Evolutionary conservation across 257 asterid genomes (phyloP).

Genomic region (Nicotiana tomentosiformis): DNA sequence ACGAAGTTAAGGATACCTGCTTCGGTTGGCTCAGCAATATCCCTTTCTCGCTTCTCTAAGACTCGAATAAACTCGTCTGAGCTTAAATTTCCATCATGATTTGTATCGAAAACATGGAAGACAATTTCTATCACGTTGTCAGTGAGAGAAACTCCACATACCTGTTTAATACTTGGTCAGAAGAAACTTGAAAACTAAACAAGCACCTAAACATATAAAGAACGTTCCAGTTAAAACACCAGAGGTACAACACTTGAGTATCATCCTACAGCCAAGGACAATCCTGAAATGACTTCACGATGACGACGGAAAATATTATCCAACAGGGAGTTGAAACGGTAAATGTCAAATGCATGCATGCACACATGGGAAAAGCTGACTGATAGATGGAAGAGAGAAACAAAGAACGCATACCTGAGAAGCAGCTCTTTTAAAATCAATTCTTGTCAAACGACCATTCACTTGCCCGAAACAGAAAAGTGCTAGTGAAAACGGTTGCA

Average conservation of each 20-base stretch:
- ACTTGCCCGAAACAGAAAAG: slow-evolving; percentile 69
- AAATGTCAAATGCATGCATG: neutral
- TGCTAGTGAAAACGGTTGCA: slow-evolving; percentile 78
- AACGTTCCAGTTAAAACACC: neutral
- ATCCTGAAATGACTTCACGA: slow-evolving; percentile 1
- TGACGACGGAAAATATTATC: neutral
- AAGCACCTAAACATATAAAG: neutral
- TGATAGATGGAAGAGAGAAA: neutral
- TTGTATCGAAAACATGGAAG: slow-evolving; percentile 72
- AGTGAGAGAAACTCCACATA: slow-evolving; percentile 58
- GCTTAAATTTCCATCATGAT: slow-evolving; percentile 65
- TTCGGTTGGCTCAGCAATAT: slow-evolving; percentile 69
- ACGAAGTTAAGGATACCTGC: slow-evolving; percentile 63
- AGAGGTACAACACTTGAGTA: too few species aligned
- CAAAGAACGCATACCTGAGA: slow-evolving; percentile 40
- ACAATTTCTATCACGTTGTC: slow-evolving; percentile 56
- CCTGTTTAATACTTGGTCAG: slow-evolving; percentile 36
- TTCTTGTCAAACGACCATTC: slow-evolving; percentile 62
- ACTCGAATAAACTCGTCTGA: slow-evolving; percentile 69
- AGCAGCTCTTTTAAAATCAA: slow-evolving; percentile 84
- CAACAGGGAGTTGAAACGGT: neutral
- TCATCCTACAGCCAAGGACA: neutral
- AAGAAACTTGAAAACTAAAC: neutral
- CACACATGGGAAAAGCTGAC: neutral
- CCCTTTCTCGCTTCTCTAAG: slow-evolving; percentile 62